A percentile compares a stretch with the other conserved stretches of the same genome.
phyloP scores from a whole-genome alignment of 1,284 basidiomycete species.

The Cryptococcus sp. region DNA sequence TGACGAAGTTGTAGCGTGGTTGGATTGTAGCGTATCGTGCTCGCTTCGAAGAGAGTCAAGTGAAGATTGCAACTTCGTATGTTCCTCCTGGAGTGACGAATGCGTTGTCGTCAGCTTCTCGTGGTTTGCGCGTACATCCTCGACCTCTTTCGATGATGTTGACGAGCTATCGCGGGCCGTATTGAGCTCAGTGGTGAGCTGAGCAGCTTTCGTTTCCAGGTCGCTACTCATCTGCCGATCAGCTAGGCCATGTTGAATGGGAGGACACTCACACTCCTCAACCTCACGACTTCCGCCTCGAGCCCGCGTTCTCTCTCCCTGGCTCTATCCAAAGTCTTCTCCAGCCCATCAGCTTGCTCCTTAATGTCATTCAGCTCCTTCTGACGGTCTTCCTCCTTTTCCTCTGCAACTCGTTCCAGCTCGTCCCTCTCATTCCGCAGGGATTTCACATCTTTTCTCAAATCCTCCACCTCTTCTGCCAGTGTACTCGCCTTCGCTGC shows the following conservation, averaged over 20 bases:
- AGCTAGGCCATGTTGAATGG: background rate
- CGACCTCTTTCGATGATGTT: constrained; percentile 2
- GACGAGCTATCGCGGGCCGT: constrained; percentile 10
- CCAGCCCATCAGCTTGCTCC: constrained; percentile 25
- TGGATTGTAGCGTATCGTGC: constrained; percentile 4
- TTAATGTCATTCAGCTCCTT: constrained; percentile 8
- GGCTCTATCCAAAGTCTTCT: constrained; percentile 38
- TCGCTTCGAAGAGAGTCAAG: constrained; percentile 5
- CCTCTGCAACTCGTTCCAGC: constrained; percentile 6
- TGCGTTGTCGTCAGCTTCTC: constrained; percentile 14
- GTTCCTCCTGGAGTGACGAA: constrained; percentile 12
- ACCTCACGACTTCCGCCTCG: constrained; percentile 41
- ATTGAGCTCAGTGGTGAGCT: constrained; percentile 15
- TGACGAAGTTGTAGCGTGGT: constrained; percentile 3
- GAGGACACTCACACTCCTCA: constrained; percentile 37
- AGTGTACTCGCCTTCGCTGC: constrained; percentile 12
- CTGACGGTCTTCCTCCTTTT: constrained; percentile 9
- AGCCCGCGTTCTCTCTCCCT: constrained; percentile 41
- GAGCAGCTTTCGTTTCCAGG: constrained; percentile 15
- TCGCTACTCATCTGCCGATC: background rate
- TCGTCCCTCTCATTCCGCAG: constrained; percentile 9
- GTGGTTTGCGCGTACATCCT: constrained; percentile 21
- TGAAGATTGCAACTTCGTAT: constrained; percentile 12
- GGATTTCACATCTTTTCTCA: constrained; percentile 7
- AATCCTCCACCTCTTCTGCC: constrained; percentile 6